Percentiles rank a stretch among this genome's conserved stretches.
phyloP scores from a whole-genome alignment of 1,284 basidiomycete species.

The Sphaerobolus stellatus region DNA sequence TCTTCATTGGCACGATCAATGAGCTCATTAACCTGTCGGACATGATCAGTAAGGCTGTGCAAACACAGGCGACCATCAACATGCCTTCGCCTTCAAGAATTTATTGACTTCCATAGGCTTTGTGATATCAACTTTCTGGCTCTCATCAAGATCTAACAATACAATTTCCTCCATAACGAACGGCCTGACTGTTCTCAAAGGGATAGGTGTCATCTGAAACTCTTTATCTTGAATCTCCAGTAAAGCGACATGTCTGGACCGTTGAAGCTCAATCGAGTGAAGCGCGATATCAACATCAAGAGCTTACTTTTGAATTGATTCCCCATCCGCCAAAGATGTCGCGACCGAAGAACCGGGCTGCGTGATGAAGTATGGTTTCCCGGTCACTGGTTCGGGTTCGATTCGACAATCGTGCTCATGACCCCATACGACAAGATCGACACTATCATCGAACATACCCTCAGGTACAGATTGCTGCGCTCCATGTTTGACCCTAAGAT shows the following conservation, averaged over 20 bases:
- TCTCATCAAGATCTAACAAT: conserved; percentile 73
- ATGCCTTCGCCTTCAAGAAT: conserved; percentile 71
- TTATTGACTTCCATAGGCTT: conserved; percentile 82
- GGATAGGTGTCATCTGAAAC: conserved; percentile 82
- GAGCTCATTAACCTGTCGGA: conserved; percentile 68
- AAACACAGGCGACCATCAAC: conserved; percentile 15
- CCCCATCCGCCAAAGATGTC: conserved; percentile 89
- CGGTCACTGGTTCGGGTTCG: conserved; percentile 85
- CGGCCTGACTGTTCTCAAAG: conserved; percentile 88
- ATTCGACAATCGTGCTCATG: conserved; percentile 99
- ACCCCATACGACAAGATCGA: conserved; percentile 95
- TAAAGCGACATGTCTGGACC: conserved; percentile 78
- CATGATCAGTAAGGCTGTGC: neutral
- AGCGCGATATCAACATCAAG: conserved; percentile 1
- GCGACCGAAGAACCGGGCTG: conserved; percentile 97
- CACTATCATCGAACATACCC: conserved; percentile 94
- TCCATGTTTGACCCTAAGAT: conserved; percentile 84
- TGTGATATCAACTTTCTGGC: conserved; percentile 70
- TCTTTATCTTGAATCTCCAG: conserved; percentile 84
- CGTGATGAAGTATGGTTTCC: conserved; percentile 87
- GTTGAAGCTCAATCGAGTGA: conserved; percentile 5
- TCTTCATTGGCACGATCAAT: conserved; percentile 74
- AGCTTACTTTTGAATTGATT: conserved; percentile 82
- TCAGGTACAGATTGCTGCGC: conserved; percentile 93
- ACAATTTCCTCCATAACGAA: conserved; percentile 89